phyloP scores from a whole-genome alignment of 768 basidiomycete species.

The Sporobolomyces phaffii region DNA sequence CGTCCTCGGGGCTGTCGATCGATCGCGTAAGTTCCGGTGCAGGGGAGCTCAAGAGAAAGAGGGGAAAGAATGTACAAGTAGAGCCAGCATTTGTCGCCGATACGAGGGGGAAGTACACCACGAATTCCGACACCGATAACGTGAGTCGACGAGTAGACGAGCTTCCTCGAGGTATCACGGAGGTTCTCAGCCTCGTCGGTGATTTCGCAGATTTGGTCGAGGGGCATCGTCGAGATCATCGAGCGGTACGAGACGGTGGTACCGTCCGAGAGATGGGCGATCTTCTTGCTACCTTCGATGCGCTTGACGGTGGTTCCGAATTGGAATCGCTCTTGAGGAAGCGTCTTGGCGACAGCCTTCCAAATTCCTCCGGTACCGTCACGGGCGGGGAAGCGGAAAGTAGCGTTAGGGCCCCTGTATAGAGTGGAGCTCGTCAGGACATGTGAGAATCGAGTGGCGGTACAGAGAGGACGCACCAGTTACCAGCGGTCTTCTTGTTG shows the following conservation, averaged over 20 bases:
- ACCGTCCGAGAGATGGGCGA: constrained; percentile 45
- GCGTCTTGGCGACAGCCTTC: constrained; percentile 46
- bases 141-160: constrained; percentile 48
- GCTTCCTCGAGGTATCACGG: constrained; percentile 37
- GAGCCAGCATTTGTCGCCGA: constrained; percentile 48
- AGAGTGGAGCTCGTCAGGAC: background rate
- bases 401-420: constrained; percentile 47
- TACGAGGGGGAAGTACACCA: constrained; percentile 45
- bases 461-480: constrained; percentile 44
- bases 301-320: constrained; percentile 41
- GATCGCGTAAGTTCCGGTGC: too few species aligned
- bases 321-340: constrained; percentile 44
- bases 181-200: constrained; percentile 43
- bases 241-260: constrained; percentile 44
- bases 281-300: constrained; percentile 44
- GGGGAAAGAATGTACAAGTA: constrained; percentile 32
- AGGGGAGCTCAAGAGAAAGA: background rate
- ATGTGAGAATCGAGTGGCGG: background rate
- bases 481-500: constrained; percentile 46
- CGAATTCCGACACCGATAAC: constrained; percentile 48
- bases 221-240: constrained; percentile 46
- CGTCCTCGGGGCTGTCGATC: constrained; percentile 44
- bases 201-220: constrained; percentile 44
- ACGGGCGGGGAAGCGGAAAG: constrained; percentile 48
- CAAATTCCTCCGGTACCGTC: constrained; percentile 50